phyloP scores from a whole-genome alignment of 2,329 filamentous ascomycete species.

The Fusarium sp. region DNA sequence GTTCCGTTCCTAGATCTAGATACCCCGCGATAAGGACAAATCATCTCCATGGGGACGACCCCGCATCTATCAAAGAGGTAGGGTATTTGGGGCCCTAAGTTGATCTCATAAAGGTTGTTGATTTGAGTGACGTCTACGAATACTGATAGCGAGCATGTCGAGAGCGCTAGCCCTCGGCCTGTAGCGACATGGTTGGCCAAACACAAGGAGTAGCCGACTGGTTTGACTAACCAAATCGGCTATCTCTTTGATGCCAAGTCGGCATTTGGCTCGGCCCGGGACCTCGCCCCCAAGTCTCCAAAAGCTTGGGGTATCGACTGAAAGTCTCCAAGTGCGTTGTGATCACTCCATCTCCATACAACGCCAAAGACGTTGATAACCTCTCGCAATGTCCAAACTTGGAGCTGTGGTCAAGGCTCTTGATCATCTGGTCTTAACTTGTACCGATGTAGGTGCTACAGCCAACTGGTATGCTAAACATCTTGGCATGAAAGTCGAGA shows the following conservation, averaged over 20 bases:
- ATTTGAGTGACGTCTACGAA: not conserved
- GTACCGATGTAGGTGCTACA: conserved; percentile 59
- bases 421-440: conserved; percentile 71
- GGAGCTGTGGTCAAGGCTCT: conserved; percentile 55
- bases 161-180: not conserved
- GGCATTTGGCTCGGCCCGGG: not conserved
- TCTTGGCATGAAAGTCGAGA: conserved; percentile 67
- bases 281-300: not conserved
- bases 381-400: conserved; percentile 21
- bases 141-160: not conserved
- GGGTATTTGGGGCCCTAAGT: not conserved
- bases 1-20: not conserved
- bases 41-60: not conserved
- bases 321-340: not conserved
- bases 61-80: not conserved
- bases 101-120: not conserved
- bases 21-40: not conserved
- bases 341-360: not conserved
- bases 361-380: not conserved
- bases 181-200: not conserved
- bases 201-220: not conserved
- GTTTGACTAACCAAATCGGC: not conserved
- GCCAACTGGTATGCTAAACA: conserved; percentile 64
- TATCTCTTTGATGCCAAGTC: not conserved
- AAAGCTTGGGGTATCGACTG: not conserved